Evolutionary conservation across 2,329 filamentous ascomycete species (phyloP), one percentile per base, ranked within the genome.

Genomic region (Colletotrichum sp.): DNA sequence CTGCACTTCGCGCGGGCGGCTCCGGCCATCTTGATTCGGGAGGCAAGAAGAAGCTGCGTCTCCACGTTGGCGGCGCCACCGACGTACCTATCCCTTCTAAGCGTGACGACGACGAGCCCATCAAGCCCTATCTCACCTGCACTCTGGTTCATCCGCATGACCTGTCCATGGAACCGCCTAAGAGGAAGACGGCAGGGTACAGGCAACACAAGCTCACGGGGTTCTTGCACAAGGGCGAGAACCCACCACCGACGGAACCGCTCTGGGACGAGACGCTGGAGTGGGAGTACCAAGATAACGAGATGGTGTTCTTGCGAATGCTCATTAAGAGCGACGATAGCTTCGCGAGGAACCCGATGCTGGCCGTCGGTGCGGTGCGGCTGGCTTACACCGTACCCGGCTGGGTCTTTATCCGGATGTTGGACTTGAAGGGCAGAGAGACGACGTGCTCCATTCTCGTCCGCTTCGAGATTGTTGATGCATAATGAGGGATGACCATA

Each of bases 231-330:
- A 85, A 85, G 34, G 90, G 88, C 21, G 90, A 91, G 71, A 92
- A 92, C 76, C 90, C 92, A 4, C 88, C 89, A 0, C 81, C 87
- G 0, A 92, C 88, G 0, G 92, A 94, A 76, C 92, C 93, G 0
- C 67, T 94, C 9, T 94, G 92, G 92, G 89, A 94, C 78, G 92
- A 94, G 82, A 86, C 85, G 16, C 84, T 94, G 10, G 91, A 93
- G 80, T 94, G 93, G 93, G 90, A 92, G 76, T 94, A 90, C 79
- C 90, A 93, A 8, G 92, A 93, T 72, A 93, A 91, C 78, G 92
- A 94, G 81, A 80, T 94, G 64, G 89, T 89, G 0, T 94, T 94
- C 79, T 78, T 94, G 78, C 87, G 93, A 1, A 87, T 94, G 75
- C 84, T 94, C 57, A 88, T 94, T 83, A 94, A 94, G 86, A 92